Conservation (phyloP, 306 rosid genomes). For the Cercis canadensis region DNA sequence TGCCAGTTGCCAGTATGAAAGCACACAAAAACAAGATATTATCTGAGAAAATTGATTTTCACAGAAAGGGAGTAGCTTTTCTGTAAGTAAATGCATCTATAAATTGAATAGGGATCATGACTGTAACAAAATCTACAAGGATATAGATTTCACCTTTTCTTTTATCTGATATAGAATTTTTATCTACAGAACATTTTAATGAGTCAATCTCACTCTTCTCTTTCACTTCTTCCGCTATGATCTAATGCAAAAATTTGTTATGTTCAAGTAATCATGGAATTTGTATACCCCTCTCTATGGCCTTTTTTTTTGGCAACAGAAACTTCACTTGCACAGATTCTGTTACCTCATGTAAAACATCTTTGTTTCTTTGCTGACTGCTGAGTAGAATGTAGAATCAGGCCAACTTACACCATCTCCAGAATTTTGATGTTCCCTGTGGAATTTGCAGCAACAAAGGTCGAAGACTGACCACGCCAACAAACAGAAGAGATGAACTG, state of each 20-base stretch:
- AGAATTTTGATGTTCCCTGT: constrained; percentile 90
- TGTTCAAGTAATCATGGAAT: constrained; percentile 52
- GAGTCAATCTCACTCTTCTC: constrained; percentile 56
- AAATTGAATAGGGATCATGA: constrained; percentile 39
- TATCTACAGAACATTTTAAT: constrained; percentile 45
- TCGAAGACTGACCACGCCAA: constrained; percentile 92
- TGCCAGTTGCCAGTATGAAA: not conserved
- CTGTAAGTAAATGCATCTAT: constrained; percentile 27
- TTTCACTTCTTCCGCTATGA: constrained; percentile 58
- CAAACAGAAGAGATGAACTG: constrained; percentile 92
- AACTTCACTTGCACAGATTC: constrained; percentile 39
- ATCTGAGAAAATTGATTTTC: constrained; percentile 9
- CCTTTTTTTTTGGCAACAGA: constrained; percentile 34
- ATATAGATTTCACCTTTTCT: constrained; percentile 42
- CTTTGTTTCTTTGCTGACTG: too few species aligned
- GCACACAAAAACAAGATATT: constrained; percentile 19
- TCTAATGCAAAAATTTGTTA: constrained; percentile 68
- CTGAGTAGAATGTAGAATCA: constrained; percentile 9
- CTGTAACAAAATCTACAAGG: constrained; percentile 46
- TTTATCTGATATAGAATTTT: constrained; percentile 36
- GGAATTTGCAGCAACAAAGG: constrained; percentile 89
- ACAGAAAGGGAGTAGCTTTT: constrained; percentile 23
- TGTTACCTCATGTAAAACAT: constrained; percentile 38
- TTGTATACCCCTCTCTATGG: constrained; percentile 45
- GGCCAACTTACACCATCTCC: constrained; percentile 77